Evolutionary conservation across 1,139 yeast species (phyloP).

Genomic region (Zygosaccharomyces sapae): DNA sequence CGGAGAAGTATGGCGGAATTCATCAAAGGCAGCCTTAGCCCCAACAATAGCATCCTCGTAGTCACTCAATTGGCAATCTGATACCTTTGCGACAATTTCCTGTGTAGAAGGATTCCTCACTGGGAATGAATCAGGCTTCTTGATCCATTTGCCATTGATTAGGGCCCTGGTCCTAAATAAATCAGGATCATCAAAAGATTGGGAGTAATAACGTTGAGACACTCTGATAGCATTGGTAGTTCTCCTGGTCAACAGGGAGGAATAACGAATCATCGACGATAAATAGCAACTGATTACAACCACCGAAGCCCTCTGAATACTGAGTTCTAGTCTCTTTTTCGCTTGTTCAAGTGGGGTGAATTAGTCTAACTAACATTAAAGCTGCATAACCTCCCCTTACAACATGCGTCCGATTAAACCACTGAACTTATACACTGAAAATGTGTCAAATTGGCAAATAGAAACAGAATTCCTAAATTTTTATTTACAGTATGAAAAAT

Average conservation of each 20-base stretch:
- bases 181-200: constrained; percentile 35
- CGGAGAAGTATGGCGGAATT: constrained; percentile 41
- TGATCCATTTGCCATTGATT: constrained; percentile 46
- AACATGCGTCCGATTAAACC: neutral
- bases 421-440: neutral
- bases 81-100: constrained; percentile 40
- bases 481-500: constrained; percentile 4
- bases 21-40: constrained; percentile 41
- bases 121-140: constrained; percentile 39
- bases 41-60: constrained; percentile 40
- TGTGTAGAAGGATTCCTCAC: constrained; percentile 48
- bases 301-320: neutral
- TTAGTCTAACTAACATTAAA: neutral
- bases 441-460: neutral
- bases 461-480: neutral
- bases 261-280: constrained; percentile 2
- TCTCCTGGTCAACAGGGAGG: constrained; percentile 2
- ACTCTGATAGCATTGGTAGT: neutral
- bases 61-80: constrained; percentile 40
- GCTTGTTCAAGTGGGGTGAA: neutral
- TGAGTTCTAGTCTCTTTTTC: neutral
- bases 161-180: constrained; percentile 42
- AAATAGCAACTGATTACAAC: neutral
- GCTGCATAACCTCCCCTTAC: neutral
- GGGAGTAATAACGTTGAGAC: constrained; percentile 8